Evolutionary conservation across 1,284 basidiomycete species (phyloP), one percentile per base, ranked within the genome.

Genomic region (Clitocybe nebularis): DNA sequence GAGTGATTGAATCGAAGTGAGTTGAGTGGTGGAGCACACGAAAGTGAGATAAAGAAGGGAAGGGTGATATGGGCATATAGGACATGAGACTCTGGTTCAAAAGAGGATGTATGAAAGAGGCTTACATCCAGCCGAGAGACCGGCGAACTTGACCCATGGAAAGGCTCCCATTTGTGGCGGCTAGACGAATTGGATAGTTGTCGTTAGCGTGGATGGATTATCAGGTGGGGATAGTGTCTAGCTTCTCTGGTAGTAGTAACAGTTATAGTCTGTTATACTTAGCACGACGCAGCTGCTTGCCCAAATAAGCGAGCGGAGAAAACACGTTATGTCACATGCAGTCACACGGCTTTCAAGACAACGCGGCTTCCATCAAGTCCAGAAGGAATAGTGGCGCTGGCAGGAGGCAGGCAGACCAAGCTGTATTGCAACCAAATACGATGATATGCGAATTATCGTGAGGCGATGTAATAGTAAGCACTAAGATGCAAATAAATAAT

Each of bases 111-210:
- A 33, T 33, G 3, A 23, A 44, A 17, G 38, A 22, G 42, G 74
- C 79, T 59, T 58, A 81, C 80, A 53, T 46, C 70, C 70, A 41
- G 66, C 49, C 11, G 74, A 67, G 28, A 63, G 54, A 1, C 69
- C 60, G 13, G 74, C 66, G 49, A 79, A 64, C 53, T 69, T 70
- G 47, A 68, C 49, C 76, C 77, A 79, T 32, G 77, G 77, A 57
- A 78, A 79, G 44, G 59, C 64, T 49, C 56, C 51, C 61, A 68
- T 62, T 5, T n/a, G n/a, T n/a, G n/a, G n/a, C n/a, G n/a, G n/a
- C n/a, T n/a, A n/a, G n/a, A n/a, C n/a, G n/a, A n/a, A n/a, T n/a
- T n/a, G n/a, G n/a, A n/a, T n/a, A n/a, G n/a, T n/a, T n/a, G n/a
- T n/a, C n/a, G n/a, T n/a, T n/a, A n/a, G n/a, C n/a, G n/a, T n/a